Evolutionary conservation across 805 yeast species (phyloP), one percentile per base, ranked within the genome.

Genomic region (Wickerhamomyces strasburgensis): DNA sequence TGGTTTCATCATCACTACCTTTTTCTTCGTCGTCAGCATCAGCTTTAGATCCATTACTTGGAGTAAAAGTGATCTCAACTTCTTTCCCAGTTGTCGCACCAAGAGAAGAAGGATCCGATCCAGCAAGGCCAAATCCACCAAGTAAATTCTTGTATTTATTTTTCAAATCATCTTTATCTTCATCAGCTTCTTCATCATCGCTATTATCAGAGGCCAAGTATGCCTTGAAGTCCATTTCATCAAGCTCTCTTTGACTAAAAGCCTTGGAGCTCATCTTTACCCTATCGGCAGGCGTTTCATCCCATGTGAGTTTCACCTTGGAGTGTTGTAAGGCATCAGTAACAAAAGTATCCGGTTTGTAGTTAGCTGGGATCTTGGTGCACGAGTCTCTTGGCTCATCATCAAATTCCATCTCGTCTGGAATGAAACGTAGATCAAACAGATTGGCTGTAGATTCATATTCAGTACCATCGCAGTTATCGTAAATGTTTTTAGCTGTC

Each of bases 261-360:
- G 88, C 86, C 48, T 82, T 80, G 13, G 83, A 72, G 1, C 96
- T 74, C 37, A 89, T 59, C 40, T 82, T 77, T 14, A 77, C 60
- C 54, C 98, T 75, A 53, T 88, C 97, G 40, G 79, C 81, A 6
- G 98, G 98, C 0, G 98, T 94, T 64, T 90, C 98, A 61, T 93
- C 98, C 98, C 98, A 93, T 0, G 98, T 89, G 48, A 93, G 70
- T 59, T 86, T 89, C 34, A 93, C 98, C 54, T 89, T 93, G 13
- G 98, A 89, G 56, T 88, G 96, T 58, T 93, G 96, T 42, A 93
- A 69, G 0, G 98, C 98, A 62, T 86, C 97, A 4, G 98, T 93
- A 21, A 85, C 84, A 60, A 93, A 93, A 8, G 72, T 68, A 16
- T 64, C 58, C 14, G 98, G 98, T 48, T 77, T 80, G 61, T 93